Conservation (phyloP, 2,329 filamentous ascomycete species). For the Lecanicillium sp. region DNA sequence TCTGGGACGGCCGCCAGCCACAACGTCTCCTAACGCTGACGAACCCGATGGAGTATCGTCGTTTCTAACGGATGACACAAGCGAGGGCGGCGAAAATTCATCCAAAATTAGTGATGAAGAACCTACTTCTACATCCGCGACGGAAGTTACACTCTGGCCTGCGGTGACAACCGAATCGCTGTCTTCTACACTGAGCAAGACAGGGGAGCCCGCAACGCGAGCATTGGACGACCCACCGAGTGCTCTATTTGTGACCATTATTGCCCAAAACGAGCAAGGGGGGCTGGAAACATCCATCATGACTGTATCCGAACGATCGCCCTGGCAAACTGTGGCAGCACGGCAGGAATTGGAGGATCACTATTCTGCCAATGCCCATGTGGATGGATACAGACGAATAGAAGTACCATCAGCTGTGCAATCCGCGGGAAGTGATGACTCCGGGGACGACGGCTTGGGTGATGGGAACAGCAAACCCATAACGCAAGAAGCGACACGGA, state of each 20-base stretch:
- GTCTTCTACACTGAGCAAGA: no score
- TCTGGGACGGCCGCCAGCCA: neutral
- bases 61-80: conserved; percentile 1
- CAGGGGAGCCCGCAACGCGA: no score
- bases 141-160: no score
- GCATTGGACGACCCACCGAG: conserved; percentile 4
- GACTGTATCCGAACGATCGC: conserved; percentile 10
- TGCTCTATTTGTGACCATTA: conserved; percentile 15
- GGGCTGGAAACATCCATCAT: conserved; percentile 13
- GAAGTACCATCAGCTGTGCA: neutral
- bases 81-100: conserved; percentile 1
- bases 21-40: neutral
- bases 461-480: no score
- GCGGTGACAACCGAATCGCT: no score
- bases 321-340: conserved; percentile 7
- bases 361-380: neutral
- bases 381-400: conserved; percentile 4
- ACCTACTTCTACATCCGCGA: no score
- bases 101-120: neutral
- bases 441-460: no score
- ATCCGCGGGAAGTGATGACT: no score
- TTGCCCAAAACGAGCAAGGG: conserved; percentile 14
- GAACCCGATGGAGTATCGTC: neutral
- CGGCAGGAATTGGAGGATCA: neutral
- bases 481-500: no score